Conservation (phyloP, 73 alveolate genomes). For the Effrenium voratum region DNA sequence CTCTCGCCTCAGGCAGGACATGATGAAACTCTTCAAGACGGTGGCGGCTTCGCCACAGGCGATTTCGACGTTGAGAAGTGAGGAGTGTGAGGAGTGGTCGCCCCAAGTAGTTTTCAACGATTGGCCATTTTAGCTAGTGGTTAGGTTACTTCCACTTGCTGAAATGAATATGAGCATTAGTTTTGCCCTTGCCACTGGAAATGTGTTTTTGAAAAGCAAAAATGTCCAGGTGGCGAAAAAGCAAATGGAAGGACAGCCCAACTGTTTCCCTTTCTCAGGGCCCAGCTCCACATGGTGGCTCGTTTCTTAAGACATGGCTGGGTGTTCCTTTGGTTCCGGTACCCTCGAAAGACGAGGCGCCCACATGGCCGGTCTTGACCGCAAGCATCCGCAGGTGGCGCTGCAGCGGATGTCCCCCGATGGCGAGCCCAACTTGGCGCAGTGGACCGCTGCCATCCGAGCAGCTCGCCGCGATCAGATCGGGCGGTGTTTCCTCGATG, state of each 20-base stretch:
- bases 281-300: background rate
- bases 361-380: background rate
- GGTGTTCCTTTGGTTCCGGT: background rate
- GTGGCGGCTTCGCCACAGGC: conserved; percentile 87
- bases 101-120: background rate
- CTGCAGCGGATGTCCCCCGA: conserved; percentile 64
- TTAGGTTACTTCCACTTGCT: background rate
- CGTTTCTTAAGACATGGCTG: background rate
- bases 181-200: background rate
- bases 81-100: background rate
- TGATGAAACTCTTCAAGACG: conserved; percentile 72
- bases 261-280: background rate
- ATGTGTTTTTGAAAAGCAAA: background rate
- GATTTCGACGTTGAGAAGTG: background rate
- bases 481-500: no score
- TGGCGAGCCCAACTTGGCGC: conserved; percentile 32
- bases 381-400: conserved; percentile 11
- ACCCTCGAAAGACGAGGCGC: background rate
- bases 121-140: background rate
- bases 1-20: conserved; percentile 14
- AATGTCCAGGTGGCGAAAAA: background rate
- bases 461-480: background rate
- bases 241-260: no score
- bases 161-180: background rate
- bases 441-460: conserved; percentile 36